phyloP scores from a whole-genome alignment of 331 rosid genomes.

The Ulmus americana region DNA sequence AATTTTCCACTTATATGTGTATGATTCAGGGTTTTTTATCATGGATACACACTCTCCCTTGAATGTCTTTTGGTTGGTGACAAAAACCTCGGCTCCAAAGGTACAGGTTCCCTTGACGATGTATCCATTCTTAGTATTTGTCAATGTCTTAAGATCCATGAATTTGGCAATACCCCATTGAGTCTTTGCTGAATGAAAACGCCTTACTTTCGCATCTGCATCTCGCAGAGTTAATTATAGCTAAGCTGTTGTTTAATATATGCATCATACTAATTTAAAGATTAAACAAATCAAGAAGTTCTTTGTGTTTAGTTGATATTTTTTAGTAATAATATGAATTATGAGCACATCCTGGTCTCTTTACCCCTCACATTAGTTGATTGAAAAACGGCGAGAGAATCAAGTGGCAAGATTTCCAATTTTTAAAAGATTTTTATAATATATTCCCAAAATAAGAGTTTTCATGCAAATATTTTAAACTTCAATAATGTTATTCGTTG shows the following conservation, averaged over 20 bases:
- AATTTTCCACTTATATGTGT: not conserved
- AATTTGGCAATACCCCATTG: conserved; percentile 17
- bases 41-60: conserved; percentile 10
- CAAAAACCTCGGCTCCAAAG: conserved; percentile 24
- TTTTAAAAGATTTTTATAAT: no score
- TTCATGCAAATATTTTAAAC: no score
- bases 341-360: no score
- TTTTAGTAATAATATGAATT: no score
- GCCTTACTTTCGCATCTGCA: conserved; percentile 8
- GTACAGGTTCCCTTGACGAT: conserved; percentile 7
- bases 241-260: not conserved
- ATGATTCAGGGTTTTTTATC: not conserved
- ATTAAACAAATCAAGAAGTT: no score
- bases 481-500: no score
- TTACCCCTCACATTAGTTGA: no score
- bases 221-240: no score
- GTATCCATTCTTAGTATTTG: conserved; percentile 14
- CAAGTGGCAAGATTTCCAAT: no score
- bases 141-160: conserved; percentile 10
- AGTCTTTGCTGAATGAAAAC: conserved; percentile 17
- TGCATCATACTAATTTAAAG: not conserved
- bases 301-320: no score
- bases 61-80: conserved; percentile 4
- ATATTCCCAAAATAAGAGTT: no score
- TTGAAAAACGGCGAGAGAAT: no score